Percentiles rank a stretch among this genome's conserved stretches.
Conservation (phyloP, 228 moss, liverwort and hornwort species). For the Sphagnum magellanicum region DNA sequence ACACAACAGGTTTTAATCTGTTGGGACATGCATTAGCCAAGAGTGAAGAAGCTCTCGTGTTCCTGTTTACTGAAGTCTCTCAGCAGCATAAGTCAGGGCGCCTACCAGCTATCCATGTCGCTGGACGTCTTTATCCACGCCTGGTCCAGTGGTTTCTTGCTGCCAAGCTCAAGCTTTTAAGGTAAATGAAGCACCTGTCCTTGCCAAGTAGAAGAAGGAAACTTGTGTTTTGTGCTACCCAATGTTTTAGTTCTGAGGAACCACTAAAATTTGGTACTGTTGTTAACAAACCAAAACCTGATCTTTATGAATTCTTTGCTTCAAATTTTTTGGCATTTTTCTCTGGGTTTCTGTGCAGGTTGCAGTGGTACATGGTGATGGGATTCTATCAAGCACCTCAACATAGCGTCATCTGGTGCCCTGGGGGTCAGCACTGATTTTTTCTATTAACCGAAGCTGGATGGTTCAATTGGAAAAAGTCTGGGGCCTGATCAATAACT, state of each 20-base stretch:
- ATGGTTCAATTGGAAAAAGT: too few relatives aligned
- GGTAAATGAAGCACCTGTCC: constrained; percentile 9
- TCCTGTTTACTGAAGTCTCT: constrained; percentile 20
- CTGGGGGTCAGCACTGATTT: constrained; percentile 7
- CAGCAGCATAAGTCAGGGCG: neutral
- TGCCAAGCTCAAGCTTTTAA: constrained; percentile 20
- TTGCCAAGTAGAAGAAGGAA: neutral
- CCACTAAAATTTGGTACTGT: neutral
- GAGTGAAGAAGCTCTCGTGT: constrained; percentile 16
- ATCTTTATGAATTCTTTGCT: neutral
- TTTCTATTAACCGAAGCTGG: too few relatives aligned
- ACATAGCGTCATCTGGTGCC: constrained; percentile 18
- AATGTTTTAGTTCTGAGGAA: neutral
- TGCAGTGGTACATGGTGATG: constrained; percentile 37
- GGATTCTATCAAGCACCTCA: constrained; percentile 29
- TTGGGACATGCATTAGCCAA: constrained; percentile 5
- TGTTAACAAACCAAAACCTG: neutral
- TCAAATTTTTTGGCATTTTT: neutral
- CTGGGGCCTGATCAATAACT: too few relatives aligned
- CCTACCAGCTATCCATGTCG: constrained; percentile 11
- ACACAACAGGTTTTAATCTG: constrained; percentile 8
- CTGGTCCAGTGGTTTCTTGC: constrained; percentile 28
- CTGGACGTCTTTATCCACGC: constrained; percentile 14
- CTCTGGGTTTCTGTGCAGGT: constrained; percentile 9
- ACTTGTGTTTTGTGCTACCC: neutral